phyloP scores from a whole-genome alignment of 2,329 filamentous ascomycete species.

The Bipolaris bicolor region DNA sequence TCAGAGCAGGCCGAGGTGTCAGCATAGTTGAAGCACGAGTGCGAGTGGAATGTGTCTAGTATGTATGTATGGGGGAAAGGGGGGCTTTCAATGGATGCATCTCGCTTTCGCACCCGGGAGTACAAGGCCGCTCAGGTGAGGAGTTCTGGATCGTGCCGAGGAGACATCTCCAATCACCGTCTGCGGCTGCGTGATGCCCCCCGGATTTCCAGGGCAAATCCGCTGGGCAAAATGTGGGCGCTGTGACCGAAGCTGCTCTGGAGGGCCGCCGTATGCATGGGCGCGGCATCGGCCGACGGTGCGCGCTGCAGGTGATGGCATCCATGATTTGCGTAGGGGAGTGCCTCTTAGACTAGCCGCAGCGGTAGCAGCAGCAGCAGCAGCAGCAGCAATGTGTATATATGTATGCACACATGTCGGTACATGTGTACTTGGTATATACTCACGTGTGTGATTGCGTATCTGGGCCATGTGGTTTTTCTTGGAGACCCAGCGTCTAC shows the following conservation, averaged over 20 bases:
- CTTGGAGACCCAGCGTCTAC: not conserved
- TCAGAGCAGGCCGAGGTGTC: too few species aligned
- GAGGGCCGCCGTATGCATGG: constrained; percentile 27
- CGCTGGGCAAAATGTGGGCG: constrained; percentile 16
- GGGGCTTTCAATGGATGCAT: not conserved
- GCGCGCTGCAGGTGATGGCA: constrained; percentile 18
- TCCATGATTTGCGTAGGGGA: constrained; percentile 9
- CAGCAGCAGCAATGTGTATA: not conserved
- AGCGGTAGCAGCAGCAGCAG: not conserved
- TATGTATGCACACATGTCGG: not conserved
- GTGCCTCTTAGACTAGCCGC: not conserved
- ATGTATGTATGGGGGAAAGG: not conserved
- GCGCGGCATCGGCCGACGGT: constrained; percentile 24
- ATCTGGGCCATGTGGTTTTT: too few species aligned
- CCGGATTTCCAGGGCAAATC: constrained; percentile 17
- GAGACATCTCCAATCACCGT: constrained; percentile 40
- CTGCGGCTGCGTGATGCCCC: constrained; percentile 24
- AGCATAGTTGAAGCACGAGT: not conserved
- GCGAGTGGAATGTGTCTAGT: constrained; percentile 5
- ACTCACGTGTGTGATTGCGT: not conserved
- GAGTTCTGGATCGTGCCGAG: constrained; percentile 31
- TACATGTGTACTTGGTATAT: not conserved
- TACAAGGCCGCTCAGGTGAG: constrained; percentile 31
- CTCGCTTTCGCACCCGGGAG: constrained; percentile 12
- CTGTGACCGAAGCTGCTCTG: constrained; percentile 26